Evolutionary conservation across 1,139 yeast genomes (phyloP).

Genomic region (Lizanozyma gosingica): DNA sequence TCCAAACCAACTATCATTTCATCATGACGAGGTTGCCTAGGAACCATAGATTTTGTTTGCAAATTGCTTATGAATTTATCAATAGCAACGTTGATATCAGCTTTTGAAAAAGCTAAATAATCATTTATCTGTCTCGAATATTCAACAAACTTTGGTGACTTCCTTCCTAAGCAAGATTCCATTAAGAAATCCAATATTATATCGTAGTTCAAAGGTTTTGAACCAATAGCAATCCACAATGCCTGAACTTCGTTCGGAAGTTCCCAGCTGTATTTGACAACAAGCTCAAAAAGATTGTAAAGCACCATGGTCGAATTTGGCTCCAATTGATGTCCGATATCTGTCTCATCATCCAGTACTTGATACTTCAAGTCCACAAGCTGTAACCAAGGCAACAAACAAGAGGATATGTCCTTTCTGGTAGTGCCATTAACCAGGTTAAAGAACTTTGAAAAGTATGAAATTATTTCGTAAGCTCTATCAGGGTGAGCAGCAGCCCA

Average conservation of each 20-base stretch:
- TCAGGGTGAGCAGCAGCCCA: slow-evolving; percentile 52
- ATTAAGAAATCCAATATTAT: slow-evolving; percentile 66
- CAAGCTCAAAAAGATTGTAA: slow-evolving; percentile 74
- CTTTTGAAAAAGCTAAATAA: slow-evolving; percentile 53
- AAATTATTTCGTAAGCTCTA: slow-evolving; percentile 52
- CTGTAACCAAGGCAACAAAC: slow-evolving; percentile 86
- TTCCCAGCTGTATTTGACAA: slow-evolving; percentile 63
- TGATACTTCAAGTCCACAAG: slow-evolving; percentile 55
- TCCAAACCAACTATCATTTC: slow-evolving; percentile 11
- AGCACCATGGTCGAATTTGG: slow-evolving; percentile 69
- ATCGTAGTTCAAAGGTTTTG: slow-evolving; percentile 58
- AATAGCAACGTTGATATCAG: slow-evolving; percentile 48
- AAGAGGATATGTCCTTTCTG: slow-evolving; percentile 70
- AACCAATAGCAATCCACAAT: slow-evolving; percentile 81
- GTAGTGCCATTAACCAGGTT: slow-evolving; percentile 46
- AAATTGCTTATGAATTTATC: slow-evolving; percentile 61
- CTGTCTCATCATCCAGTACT: slow-evolving; percentile 17
- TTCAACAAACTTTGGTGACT: slow-evolving; percentile 69
- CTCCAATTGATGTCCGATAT: slow-evolving; percentile 15
- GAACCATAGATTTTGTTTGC: slow-evolving; percentile 84
- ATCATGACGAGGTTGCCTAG: slow-evolving; percentile 35
- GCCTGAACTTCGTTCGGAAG: slow-evolving; percentile 88
- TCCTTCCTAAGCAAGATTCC: slow-evolving; percentile 57
- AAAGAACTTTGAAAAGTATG: slow-evolving; percentile 66
- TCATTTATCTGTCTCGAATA: slow-evolving; percentile 75